Conservation (phyloP, 192 early-diverging fungal genomes). For the Paraglomus brasilianum region DNA sequence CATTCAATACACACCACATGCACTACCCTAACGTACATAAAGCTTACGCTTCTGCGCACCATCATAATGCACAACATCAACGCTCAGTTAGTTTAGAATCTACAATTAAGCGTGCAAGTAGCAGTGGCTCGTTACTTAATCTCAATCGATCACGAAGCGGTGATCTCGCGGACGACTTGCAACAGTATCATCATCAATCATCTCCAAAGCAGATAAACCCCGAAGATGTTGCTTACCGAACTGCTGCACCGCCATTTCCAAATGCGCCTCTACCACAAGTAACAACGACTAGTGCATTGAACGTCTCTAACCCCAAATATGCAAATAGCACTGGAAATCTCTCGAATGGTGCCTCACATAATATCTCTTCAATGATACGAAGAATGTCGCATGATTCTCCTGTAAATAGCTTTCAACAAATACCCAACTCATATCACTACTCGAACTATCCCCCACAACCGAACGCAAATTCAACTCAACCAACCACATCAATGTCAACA, state of each 20-base stretch:
- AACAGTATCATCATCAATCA: constrained; percentile 23
- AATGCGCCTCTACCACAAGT: constrained; percentile 1
- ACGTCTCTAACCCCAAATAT: not conserved
- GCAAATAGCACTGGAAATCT: not conserved
- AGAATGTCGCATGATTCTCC: constrained; percentile 27
- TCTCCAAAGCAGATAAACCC: constrained; percentile 24
- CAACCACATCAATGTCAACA: constrained; percentile 17
- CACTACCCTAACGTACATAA: constrained; percentile 33
- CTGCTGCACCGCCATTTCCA: not conserved
- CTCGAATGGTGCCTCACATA: constrained; percentile 3
- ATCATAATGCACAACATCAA: constrained; percentile 32
- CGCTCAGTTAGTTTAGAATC: constrained; percentile 27
- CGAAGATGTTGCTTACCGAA: constrained; percentile 24
- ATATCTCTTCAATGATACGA: constrained; percentile 19
- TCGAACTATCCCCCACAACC: constrained; percentile 6
- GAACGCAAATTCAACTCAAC: constrained; percentile 28
- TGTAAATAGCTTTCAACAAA: constrained; percentile 19
- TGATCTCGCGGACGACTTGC: constrained; percentile 19
- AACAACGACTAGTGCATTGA: constrained; percentile 28
- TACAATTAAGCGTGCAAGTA: constrained; percentile 27
- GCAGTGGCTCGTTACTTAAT: constrained; percentile 28
- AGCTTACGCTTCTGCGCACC: constrained; percentile 13
- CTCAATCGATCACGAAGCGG: constrained; percentile 22
- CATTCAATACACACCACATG: constrained; percentile 32
- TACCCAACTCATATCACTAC: constrained; percentile 13